phyloP scores from a whole-genome alignment of 1,284 basidiomycete genomes.

The Boletus sp. region DNA sequence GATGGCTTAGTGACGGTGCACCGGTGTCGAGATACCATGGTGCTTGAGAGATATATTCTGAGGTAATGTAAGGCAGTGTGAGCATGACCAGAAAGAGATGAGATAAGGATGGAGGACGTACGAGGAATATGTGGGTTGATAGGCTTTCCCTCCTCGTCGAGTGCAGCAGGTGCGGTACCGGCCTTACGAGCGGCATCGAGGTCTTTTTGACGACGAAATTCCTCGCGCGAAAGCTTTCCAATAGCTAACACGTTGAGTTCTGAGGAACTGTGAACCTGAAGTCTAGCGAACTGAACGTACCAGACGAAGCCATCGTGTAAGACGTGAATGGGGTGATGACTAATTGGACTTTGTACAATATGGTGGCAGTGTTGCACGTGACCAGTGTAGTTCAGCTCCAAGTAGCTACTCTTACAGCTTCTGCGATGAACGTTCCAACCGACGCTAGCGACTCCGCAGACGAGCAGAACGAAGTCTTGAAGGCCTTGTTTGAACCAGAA shows the following conservation, averaged over 20 bases:
- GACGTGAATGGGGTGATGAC: not conserved
- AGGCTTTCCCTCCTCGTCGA: constrained; percentile 90
- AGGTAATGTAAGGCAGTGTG: not conserved
- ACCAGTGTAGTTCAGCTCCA: too few species aligned
- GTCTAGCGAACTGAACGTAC: constrained; percentile 27
- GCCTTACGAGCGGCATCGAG: constrained; percentile 96
- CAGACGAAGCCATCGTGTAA: constrained; percentile 43
- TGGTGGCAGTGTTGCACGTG: constrained; percentile 16
- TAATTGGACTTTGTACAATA: constrained; percentile 3
- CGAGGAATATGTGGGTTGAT: constrained; percentile 99
- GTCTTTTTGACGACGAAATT: constrained; percentile 92
- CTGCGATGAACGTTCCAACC: constrained; percentile 6
- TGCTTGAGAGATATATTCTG: constrained; percentile 91
- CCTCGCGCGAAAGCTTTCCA: constrained; percentile 89
- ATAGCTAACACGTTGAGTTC: constrained; percentile 34
- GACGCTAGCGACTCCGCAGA: constrained; percentile 6
- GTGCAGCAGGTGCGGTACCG: constrained; percentile 91
- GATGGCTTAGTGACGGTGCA: constrained; percentile 89
- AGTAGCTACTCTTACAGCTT: too few species aligned
- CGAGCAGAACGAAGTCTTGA: constrained; percentile 13
- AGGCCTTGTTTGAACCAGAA: constrained; percentile 7
- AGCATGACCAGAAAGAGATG: constrained; percentile 4
- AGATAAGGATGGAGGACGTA: constrained; percentile 38
- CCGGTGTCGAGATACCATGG: constrained; percentile 98
- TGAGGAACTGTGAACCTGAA: not conserved